Base-by-base conservation (phyloP, 331 rosid species). In the Acacia concinna region DNA sequence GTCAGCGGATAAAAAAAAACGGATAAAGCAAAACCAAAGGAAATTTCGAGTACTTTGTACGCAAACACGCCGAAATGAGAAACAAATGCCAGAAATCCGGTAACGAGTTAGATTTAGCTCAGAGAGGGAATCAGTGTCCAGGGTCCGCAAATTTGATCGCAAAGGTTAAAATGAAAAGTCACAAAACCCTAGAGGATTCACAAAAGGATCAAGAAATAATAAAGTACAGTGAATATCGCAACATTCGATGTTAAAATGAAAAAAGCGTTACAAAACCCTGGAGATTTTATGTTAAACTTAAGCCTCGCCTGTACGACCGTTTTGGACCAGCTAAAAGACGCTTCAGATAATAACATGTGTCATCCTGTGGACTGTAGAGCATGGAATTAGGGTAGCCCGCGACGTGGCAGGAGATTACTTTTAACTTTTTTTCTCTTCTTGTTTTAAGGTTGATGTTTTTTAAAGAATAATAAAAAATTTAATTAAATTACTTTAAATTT, bases 151-250 rank as follows among this genome's bases (percentile, higher is more conserved):
- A 23, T 21, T 38, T 40, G 34, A 21, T 40, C 25, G 34, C 20
- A 12, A 34, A 23, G 15, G 34, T 21, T 5, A 17, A 23, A 60
- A 60, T 70, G 57, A 32, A 52, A 71, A 34, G 80, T 20, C 59
- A 47, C 23, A 44, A 67, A 79, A 79, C 81, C 82, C 79, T 40
- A 10, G 32, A n/a, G 72, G 51, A 38, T 67, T 67, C 10, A 67
- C 51, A 3, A 2, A 17, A 40, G 72, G 72, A 47, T 67, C 38
- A 21, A 68, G 21, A 13, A 40, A 5, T 67, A 67, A 35, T 67
- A 67, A 35, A 21, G 11, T 67, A n/a, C 31, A 38, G 51, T 38
- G 72, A 9, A 27, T 3, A 66, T 8, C 8, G 13, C 9, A 20
- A 35, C 31, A 4, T 25, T n/a, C 25, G 71, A 34, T 8, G 30